Evolutionary conservation across 441 rosid genomes (phyloP).

Genomic region (Omphalea diandra): DNA sequence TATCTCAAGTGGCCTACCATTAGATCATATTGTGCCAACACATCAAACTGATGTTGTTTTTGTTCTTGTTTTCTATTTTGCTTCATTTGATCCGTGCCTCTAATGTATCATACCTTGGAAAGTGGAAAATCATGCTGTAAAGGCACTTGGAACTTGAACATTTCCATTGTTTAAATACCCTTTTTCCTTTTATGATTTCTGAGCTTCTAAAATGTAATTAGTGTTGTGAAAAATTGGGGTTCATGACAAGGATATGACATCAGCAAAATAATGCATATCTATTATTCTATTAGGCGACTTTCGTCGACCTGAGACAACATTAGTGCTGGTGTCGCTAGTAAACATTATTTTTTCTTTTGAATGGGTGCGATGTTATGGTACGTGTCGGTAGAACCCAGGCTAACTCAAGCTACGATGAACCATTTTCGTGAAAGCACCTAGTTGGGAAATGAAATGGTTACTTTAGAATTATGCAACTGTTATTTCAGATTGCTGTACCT

Average conservation of each 20-base stretch:
- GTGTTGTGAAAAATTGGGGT: not conserved
- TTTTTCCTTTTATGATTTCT: not conserved
- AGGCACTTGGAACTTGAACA: not conserved
- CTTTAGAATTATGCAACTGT: not conserved
- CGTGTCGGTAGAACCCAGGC: conserved; percentile 24
- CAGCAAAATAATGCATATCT: not conserved
- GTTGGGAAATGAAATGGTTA: not conserved
- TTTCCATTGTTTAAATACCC: not conserved
- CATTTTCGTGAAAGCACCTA: not conserved
- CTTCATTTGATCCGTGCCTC: not conserved
- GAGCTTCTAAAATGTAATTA: conserved; percentile 10
- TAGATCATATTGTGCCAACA: not conserved
- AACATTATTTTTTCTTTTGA: conserved; percentile 26
- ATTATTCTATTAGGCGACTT: conserved; percentile 3
- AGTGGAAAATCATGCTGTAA: not conserved
- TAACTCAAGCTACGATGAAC: not conserved
- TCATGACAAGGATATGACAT: conserved; percentile 21
- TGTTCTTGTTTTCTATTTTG: not conserved
- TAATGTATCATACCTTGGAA: not conserved
- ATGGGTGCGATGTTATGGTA: conserved; percentile 9
- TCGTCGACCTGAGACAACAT: conserved; percentile 3
- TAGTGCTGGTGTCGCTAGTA: conserved; percentile 14
- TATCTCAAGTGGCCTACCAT: not conserved
- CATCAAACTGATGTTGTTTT: not conserved
- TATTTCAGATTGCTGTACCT: not conserved